Evolutionary conservation across 2,329 filamentous ascomycete species (phyloP).

Genomic region (Claviceps sp.): DNA sequence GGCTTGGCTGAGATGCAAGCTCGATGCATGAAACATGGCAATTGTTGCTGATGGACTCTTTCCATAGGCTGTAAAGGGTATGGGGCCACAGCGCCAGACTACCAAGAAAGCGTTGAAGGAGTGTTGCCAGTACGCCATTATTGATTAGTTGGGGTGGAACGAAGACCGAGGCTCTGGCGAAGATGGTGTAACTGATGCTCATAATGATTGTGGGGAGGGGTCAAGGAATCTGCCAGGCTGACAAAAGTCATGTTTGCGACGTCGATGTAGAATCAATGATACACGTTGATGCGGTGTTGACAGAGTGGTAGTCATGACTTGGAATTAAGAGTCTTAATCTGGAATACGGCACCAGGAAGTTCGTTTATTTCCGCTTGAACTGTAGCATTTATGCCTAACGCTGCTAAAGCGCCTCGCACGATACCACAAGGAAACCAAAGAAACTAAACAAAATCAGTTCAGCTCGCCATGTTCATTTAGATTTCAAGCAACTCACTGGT

Average conservation of each 20-base stretch:
- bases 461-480: background rate
- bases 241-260: background rate
- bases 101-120: background rate
- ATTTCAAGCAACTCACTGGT: slow-evolving; percentile 43
- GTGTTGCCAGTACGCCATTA: background rate
- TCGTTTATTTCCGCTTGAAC: slow-evolving; percentile 85
- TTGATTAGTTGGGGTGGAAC: background rate
- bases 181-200: background rate
- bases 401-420: slow-evolving; percentile 82
- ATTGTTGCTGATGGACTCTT: slow-evolving; percentile 23
- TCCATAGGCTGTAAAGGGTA: slow-evolving; percentile 25
- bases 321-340: slow-evolving; percentile 71
- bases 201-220: background rate
- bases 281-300: background rate
- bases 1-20: slow-evolving; percentile 24
- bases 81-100: slow-evolving; percentile 12
- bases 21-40: slow-evolving; percentile 22
- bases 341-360: slow-evolving; percentile 80
- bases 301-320: slow-evolving; percentile 37
- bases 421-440: slow-evolving; percentile 92
- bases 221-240: background rate
- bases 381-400: slow-evolving; percentile 77
- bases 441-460: slow-evolving; percentile 42
- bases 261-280: background rate
- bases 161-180: background rate